Evolutionary conservation across 2,329 filamentous ascomycete genomes (phyloP).

Genomic region (Aspergillus cejpii): DNA sequence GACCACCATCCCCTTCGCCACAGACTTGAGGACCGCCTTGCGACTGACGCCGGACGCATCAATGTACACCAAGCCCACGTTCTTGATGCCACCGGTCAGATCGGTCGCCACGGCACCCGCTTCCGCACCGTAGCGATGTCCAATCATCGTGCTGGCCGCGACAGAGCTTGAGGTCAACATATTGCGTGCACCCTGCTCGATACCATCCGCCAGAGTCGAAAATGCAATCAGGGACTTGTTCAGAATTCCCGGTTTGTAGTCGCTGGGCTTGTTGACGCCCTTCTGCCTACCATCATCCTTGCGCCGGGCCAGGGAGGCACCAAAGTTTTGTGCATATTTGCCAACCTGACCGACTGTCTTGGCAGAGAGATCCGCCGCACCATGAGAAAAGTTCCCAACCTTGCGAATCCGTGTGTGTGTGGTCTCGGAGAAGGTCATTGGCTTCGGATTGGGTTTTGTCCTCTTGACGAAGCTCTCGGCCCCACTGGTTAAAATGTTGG

Average conservation of each 20-base stretch:
- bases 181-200: slow-evolving; percentile 77
- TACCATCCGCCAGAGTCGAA: slow-evolving; percentile 85
- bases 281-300: slow-evolving; percentile 49
- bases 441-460: slow-evolving; percentile 68
- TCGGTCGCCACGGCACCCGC: slow-evolving; percentile 70
- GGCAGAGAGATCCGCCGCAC: slow-evolving; percentile 70
- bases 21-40: slow-evolving; percentile 82
- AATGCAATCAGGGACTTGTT: slow-evolving; percentile 98
- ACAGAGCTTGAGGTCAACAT: slow-evolving; percentile 66
- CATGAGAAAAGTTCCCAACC: slow-evolving; percentile 77
- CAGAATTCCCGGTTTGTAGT: slow-evolving; percentile 82
- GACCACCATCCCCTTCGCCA: slow-evolving; percentile 83
- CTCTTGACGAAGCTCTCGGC: slow-evolving; percentile 76
- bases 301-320: slow-evolving; percentile 64
- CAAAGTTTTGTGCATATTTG: slow-evolving; percentile 82
- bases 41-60: slow-evolving; percentile 90
- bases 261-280: slow-evolving; percentile 60
- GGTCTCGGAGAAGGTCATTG: slow-evolving; percentile 78
- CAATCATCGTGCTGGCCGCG: slow-evolving; percentile 78
- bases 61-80: slow-evolving; percentile 94
- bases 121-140: slow-evolving; percentile 82
- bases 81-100: slow-evolving; percentile 82
- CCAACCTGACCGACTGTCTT: slow-evolving; percentile 81
- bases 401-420: slow-evolving; percentile 81
- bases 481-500: slow-evolving; percentile 67